These are phyloP conservation scores for Pleomassaria siparia DNA, from an alignment of 2,329 filamentous ascomycete genomes.

Conservation along the genomic window DNA sequence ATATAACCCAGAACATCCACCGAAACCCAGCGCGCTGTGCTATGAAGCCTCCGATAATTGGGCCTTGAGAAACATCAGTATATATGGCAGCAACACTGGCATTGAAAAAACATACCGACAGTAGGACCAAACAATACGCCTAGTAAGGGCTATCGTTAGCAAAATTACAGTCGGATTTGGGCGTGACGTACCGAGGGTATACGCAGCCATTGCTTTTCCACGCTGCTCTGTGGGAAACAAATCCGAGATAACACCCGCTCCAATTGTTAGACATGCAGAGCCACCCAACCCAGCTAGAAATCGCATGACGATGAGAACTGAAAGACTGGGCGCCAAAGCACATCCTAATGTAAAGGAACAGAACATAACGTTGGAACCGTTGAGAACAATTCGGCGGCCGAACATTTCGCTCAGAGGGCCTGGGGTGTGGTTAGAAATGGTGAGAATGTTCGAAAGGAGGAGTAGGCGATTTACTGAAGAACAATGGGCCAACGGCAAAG, in stretches of 20 bases:
- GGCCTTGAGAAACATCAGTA: slow-evolving; percentile 11
- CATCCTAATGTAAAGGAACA: slow-evolving; percentile 53
- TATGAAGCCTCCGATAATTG: slow-evolving; percentile 41
- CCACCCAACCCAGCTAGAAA: slow-evolving; percentile 35
- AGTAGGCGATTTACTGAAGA: slow-evolving; percentile 20
- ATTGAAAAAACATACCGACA: slow-evolving; percentile 15
- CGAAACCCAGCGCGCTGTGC: slow-evolving; percentile 37
- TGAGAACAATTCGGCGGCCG: slow-evolving; percentile 34
- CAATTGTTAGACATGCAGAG: slow-evolving; percentile 39
- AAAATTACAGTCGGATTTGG: too few relatives aligned
- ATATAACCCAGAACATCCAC: slow-evolving; percentile 40
- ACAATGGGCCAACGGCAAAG: slow-evolving; percentile 35
- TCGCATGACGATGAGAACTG: slow-evolving; percentile 39
- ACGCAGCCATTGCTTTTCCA: slow-evolving; percentile 35
- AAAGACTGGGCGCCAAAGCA: slow-evolving; percentile 37
- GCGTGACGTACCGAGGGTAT: slow-evolving; percentile 34
- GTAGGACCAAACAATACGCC: slow-evolving; percentile 37
- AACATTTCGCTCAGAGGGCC: slow-evolving; percentile 39
- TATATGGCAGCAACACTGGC: neutral
- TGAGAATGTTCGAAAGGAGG: too few relatives aligned
- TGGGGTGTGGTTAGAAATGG: neutral
- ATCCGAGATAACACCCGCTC: slow-evolving; percentile 38
- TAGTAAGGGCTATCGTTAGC: too few relatives aligned
- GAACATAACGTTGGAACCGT: slow-evolving; percentile 51
- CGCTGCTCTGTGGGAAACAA: slow-evolving; percentile 36